Evolutionary conservation across 2,329 filamentous ascomycete species (phyloP).

Genomic region (Pseudocercospora vitis): DNA sequence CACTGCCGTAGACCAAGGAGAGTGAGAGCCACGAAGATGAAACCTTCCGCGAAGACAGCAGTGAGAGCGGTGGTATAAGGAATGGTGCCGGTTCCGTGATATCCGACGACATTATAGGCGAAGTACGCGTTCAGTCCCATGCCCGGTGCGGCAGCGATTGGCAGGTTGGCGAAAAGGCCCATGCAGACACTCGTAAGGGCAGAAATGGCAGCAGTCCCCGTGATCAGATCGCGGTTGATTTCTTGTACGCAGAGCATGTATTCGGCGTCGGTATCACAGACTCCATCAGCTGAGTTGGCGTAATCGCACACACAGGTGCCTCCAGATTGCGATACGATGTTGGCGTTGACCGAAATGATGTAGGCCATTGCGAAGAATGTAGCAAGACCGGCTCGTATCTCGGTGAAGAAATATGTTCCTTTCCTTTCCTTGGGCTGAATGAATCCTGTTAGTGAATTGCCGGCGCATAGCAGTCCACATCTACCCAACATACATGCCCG

Average conservation of each 20-base stretch:
- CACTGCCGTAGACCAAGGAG: slow-evolving; percentile 81
- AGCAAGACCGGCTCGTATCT: slow-evolving; percentile 77
- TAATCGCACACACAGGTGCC: slow-evolving; percentile 71
- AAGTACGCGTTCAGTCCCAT: slow-evolving; percentile 90
- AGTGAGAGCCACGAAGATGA: slow-evolving; percentile 78
- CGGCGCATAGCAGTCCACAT: neutral
- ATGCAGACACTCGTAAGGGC: slow-evolving; percentile 79
- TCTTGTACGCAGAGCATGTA: slow-evolving; percentile 63
- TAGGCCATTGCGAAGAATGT: slow-evolving; percentile 72
- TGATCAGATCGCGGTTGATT: slow-evolving; percentile 76
- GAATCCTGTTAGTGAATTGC: slow-evolving; percentile 17
- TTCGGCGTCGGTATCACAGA: slow-evolving; percentile 56
- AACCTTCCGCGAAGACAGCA: slow-evolving; percentile 85
- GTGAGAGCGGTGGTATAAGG: slow-evolving; percentile 76
- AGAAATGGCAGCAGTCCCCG: slow-evolving; percentile 79
- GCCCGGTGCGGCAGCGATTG: slow-evolving; percentile 70
- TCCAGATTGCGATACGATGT: slow-evolving; percentile 69
- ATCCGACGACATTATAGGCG: slow-evolving; percentile 76
- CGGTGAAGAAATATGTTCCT: slow-evolving; percentile 76
- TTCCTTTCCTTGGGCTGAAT: slow-evolving; percentile 67
- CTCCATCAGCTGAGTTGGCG: slow-evolving; percentile 46
- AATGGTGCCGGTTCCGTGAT: slow-evolving; percentile 70
- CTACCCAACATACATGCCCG: slow-evolving; percentile 61
- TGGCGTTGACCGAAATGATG: slow-evolving; percentile 66
- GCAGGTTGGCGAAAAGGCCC: slow-evolving; percentile 79